Percentiles rank a stretch among this genome's conserved stretches.
These are phyloP conservation scores for Tricholoma furcatifolium DNA, from an alignment of 768 basidiomycete genomes.

Conservation along the genomic window DNA sequence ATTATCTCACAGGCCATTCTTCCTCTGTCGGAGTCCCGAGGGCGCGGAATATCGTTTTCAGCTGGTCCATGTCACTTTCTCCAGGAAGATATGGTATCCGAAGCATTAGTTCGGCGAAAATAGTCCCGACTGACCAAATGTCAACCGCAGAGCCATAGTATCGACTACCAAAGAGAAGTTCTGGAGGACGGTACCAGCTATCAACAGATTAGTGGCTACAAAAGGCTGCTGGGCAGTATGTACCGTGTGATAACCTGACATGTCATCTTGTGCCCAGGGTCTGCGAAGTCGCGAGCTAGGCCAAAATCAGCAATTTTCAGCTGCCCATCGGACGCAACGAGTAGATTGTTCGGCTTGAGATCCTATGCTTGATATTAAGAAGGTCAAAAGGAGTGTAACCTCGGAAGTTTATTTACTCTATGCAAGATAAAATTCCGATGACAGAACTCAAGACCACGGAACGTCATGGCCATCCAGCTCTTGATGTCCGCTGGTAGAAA, in stretches of 20 bases:
- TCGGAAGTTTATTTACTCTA: slow-evolving; percentile 53
- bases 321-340: slow-evolving; percentile 86
- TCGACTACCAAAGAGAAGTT: slow-evolving; percentile 87
- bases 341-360: slow-evolving; percentile 97
- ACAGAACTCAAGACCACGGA: slow-evolving; percentile 97
- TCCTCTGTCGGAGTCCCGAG: slow-evolving; percentile 95
- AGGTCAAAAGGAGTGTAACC: neutral
- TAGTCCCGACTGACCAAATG: slow-evolving; percentile 97
- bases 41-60: slow-evolving; percentile 92
- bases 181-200: slow-evolving; percentile 98
- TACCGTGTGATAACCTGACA: slow-evolving; percentile 97
- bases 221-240: slow-evolving; percentile 19
- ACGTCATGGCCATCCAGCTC: slow-evolving; percentile 98
- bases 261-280: slow-evolving; percentile 96
- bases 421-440: slow-evolving; percentile 94
- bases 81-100: slow-evolving; percentile 95
- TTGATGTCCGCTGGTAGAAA: slow-evolving; percentile 97
- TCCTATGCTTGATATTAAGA: slow-evolving; percentile 52
- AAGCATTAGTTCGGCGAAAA: slow-evolving; percentile 96
- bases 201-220: slow-evolving; percentile 1
- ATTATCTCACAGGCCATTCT: slow-evolving; percentile 84
- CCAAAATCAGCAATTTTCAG: slow-evolving; percentile 99
- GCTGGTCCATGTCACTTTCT: slow-evolving; percentile 94
- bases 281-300: slow-evolving; percentile 93
- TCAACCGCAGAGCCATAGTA: slow-evolving; percentile 93